Evolutionary conservation across 345 rosid species (phyloP).

Genomic region (Corchorus capsularis): DNA sequence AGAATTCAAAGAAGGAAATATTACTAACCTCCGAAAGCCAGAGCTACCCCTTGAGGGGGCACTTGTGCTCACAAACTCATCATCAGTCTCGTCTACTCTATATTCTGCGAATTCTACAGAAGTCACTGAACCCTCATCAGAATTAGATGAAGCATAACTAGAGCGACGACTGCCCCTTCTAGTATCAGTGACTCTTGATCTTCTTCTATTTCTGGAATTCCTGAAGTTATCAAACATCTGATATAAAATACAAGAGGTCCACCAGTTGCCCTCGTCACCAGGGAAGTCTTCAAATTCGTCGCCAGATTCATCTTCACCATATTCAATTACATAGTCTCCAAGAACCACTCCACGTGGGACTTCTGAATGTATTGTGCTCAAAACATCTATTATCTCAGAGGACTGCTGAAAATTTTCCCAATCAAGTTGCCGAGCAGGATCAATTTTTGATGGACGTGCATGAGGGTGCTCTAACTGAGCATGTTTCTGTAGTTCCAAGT

Average conservation of each 20-base stretch:
- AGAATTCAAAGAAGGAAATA: constrained; percentile 16
- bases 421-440: constrained; percentile 88
- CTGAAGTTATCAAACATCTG: constrained; percentile 88
- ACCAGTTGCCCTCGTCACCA: constrained; percentile 79
- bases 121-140: constrained; percentile 90
- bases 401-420: constrained; percentile 99
- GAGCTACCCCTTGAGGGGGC: constrained; percentile 61
- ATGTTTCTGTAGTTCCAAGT: constrained; percentile 63
- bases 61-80: constrained; percentile 62
- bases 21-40: constrained; percentile 71
- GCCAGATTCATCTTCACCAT: constrained; percentile 84
- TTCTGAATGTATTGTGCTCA: constrained; percentile 97
- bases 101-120: constrained; percentile 77
- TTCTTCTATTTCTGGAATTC: constrained; percentile 82
- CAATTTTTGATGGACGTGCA: constrained; percentile 83
- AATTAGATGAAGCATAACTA: constrained; percentile 71
- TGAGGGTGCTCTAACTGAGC: constrained; percentile 83
- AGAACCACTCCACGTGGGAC: constrained; percentile 92
- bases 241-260: constrained; percentile 93
- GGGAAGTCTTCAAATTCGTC: constrained; percentile 91
- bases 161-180: constrained; percentile 75
- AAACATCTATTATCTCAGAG: constrained; percentile 87
- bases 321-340: constrained; percentile 97
- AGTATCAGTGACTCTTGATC: constrained; percentile 69
- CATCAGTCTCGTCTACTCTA: constrained; percentile 84